A percentile compares a stretch with the other conserved stretches of the same genome.
phyloP scores from a whole-genome alignment of 1,139 yeast genomes.

The Pneumocystis carinii region DNA sequence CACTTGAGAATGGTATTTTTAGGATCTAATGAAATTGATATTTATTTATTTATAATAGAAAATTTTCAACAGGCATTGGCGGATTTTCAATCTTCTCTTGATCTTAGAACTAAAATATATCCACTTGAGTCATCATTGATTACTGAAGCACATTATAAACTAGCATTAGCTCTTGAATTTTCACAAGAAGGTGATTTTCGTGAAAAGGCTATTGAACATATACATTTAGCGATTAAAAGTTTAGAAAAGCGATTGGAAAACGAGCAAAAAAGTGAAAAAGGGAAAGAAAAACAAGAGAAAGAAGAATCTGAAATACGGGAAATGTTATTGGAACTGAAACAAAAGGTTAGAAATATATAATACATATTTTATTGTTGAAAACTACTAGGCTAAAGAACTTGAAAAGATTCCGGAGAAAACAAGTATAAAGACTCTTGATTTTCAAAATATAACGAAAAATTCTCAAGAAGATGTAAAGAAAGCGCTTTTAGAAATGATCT shows the following conservation, averaged over 20 bases:
- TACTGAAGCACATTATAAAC: conserved; percentile 69
- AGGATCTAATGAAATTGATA: neutral
- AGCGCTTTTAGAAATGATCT: conserved; percentile 21
- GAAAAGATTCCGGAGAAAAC: conserved; percentile 6
- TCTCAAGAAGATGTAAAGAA: conserved; percentile 22
- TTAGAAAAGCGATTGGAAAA: conserved; percentile 35
- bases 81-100: conserved; percentile 46
- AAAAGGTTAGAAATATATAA: conserved; percentile 3
- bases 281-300: conserved; percentile 29
- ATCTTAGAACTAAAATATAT: conserved; percentile 42
- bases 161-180: conserved; percentile 67
- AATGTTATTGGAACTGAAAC: neutral
- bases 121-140: conserved; percentile 38
- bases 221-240: conserved; percentile 46
- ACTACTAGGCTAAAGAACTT: conserved; percentile 9
- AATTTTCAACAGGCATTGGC: conserved; percentile 61
- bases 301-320: neutral
- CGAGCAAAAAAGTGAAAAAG: conserved; percentile 33
- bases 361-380: conserved; percentile 3
- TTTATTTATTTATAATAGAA: conserved; percentile 23
- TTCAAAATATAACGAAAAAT: conserved; percentile 19
- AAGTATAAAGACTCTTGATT: conserved; percentile 12
- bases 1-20: conserved; percentile 48
- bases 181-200: conserved; percentile 38
- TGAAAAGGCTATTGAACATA: conserved; percentile 40